Base-by-base conservation (phyloP, 192 early-diverging fungal species). In the Helicostylum pulchrum region DNA sequence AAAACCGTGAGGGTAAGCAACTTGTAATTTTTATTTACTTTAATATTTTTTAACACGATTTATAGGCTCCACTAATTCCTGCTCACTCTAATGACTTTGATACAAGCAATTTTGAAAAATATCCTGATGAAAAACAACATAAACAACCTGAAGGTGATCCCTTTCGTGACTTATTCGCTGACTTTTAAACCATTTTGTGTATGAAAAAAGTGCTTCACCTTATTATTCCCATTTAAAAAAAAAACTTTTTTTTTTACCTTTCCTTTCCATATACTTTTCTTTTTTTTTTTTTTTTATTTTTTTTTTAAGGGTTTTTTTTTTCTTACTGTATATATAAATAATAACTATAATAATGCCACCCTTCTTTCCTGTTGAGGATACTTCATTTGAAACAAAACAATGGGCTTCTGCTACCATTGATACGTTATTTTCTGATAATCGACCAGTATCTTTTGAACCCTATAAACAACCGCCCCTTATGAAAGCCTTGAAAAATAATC, bases 91-190 rank as follows among this genome's bases (percentile, higher is more conserved):
- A 66, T 45, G 67, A 67, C 2, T 56, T 55, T 61, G 72, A 74
- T 32, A 74, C 72, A 4, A 68, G 61, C 23, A 74, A 74, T 26
- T 74, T 74, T 74, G 72, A 74, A 47, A 68, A 69, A 44, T 74
- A 74, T 34, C 63, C 72, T 34, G 66, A 87, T 48, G 89, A 90
- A 57, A 82, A 84, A 19, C 54, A 31, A 20, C 39, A 54, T 19
- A 55, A 64, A 48, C 45, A 42, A 54, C 55, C 67, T 12, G 68
- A 80, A 53, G 81, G 78, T 30, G 92, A 96, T 79, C 93, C 94
- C 20, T 92, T 87, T 77, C 73, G 82, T 52, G 83, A 83, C 39
- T 74, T 94, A 34, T 96, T 96, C 70, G 72, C 80, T 63, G 84
- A 82, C 61, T 92, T 92, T 81, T 92, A 76, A 88, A 71, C 20